These are phyloP conservation scores for Naganishia friedmannii DNA, from an alignment of 768 basidiomycete genomes.

Conservation along the genomic window DNA sequence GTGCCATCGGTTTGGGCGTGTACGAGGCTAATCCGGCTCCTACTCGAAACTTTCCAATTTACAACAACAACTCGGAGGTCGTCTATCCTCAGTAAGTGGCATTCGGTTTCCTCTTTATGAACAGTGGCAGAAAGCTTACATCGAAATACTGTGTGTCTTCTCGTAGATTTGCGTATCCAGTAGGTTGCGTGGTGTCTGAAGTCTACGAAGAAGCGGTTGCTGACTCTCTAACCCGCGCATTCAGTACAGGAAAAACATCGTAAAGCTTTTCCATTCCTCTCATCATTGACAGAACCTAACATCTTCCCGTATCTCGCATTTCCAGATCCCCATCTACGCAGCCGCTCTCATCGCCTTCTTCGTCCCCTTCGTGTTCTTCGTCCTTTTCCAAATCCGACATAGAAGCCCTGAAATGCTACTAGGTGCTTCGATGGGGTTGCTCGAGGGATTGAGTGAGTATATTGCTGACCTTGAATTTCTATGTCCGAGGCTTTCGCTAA, in stretches of 20 bases:
- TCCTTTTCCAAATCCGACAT: constrained; percentile 59
- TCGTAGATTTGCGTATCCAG: constrained; percentile 54
- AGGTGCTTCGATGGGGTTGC: constrained; percentile 59
- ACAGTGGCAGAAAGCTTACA: neutral
- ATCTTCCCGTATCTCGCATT: constrained; percentile 12
- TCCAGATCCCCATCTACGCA: constrained; percentile 58
- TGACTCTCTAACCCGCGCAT: neutral
- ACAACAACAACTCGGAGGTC: constrained; percentile 47
- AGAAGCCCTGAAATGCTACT: constrained; percentile 50
- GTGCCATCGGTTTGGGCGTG: constrained; percentile 57
- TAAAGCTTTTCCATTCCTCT: constrained; percentile 9
- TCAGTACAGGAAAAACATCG: constrained; percentile 55
- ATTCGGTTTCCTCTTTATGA: too few species aligned
- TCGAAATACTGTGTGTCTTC: neutral
- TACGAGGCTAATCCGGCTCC: constrained; percentile 56
- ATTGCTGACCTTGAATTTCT: too few species aligned
- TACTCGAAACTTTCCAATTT: constrained; percentile 46
- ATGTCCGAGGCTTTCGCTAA: constrained; percentile 19
- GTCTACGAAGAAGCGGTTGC: neutral
- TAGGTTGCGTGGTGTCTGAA: constrained; percentile 29
- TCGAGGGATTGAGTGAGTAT: constrained; percentile 55
- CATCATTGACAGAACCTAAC: neutral
- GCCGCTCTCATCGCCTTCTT: constrained; percentile 61
- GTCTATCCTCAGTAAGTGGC: constrained; percentile 57
- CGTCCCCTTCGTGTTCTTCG: constrained; percentile 60